Evolutionary conservation across 2,329 filamentous ascomycete species (phyloP), one percentile per base, ranked within the genome.

Genomic region (Phialemoniopsis sp.): DNA sequence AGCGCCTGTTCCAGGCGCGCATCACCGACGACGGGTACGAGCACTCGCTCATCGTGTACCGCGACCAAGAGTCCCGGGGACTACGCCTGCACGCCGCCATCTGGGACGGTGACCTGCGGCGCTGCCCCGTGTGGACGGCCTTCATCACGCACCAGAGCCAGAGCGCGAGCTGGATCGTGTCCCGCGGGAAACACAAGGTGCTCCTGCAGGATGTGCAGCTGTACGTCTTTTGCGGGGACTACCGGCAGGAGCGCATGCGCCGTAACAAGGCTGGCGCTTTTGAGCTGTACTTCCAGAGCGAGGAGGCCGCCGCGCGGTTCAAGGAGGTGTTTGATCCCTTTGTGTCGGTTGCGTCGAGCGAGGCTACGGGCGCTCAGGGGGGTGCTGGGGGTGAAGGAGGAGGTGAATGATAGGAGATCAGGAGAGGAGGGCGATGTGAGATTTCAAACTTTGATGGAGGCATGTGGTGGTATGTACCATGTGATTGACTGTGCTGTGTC

Each of bases 111-210:
- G 68, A 72, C 37, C 52, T 80, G 36, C 64, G 61, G 21, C 63
- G 63, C 37, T 79, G 75, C 48, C 79, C 78, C 2, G 67, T 83
- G 8, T 83, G 79, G 79, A 82, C 78, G 3, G 78, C 78, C 3
- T 83, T 83, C 49, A 76, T 81, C 17, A 78, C 76, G 2, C 63
- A 73, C 36, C 69, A 77, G 43, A 66, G 65, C 10, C 54, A 59
- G 28, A 72, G 70, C 3, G 61, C 1, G 6, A 26, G 6, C 21
- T 10, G 21, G 63, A 60, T 4, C 81, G 76, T 82, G 16, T 62
- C 65, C 21, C 71, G 67, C 33, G 67, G 69, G 30, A 66, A 57
- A 12, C 65, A 67, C 40, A 63, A 67, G 17, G 58, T 82, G 42
- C 70, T 68, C 59, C 57, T 82, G 3, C 67, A 64, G 28, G 72